phyloP scores from a whole-genome alignment of 2,329 filamentous ascomycete genomes.

The Myrmaecium sp. region DNA sequence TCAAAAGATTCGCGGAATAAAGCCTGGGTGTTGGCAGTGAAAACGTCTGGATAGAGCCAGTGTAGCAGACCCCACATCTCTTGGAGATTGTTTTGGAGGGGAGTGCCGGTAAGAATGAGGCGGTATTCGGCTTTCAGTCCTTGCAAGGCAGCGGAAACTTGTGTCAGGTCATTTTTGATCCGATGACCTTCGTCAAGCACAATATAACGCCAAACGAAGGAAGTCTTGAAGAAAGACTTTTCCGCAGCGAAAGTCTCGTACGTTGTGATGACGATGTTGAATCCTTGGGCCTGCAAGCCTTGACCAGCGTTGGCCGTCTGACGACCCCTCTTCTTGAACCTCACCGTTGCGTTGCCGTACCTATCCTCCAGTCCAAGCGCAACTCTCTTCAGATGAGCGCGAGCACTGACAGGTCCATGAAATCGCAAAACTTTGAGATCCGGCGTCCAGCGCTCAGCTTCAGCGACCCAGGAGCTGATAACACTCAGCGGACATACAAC shows the following conservation, averaged over 20 bases:
- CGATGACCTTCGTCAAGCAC: slow-evolving; percentile 98
- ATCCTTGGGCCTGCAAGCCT: slow-evolving; percentile 9
- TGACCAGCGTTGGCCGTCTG: slow-evolving; percentile 10
- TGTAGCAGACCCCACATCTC: slow-evolving; percentile 42
- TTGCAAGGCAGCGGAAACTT: slow-evolving; percentile 26
- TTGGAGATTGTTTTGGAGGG: slow-evolving; percentile 40
- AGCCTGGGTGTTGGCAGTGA: slow-evolving; percentile 31
- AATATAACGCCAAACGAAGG: slow-evolving; percentile 95
- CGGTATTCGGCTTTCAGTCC: slow-evolving; percentile 30
- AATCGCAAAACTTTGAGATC: slow-evolving; percentile 74
- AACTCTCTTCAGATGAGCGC: slow-evolving; percentile 51
- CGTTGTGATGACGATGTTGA: slow-evolving; percentile 65
- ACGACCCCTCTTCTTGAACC: slow-evolving; percentile 69
- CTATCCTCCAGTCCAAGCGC: slow-evolving; percentile 28
- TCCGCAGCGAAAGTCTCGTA: slow-evolving; percentile 99
- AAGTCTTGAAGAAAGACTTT: slow-evolving; percentile 78
- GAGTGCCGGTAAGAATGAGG: slow-evolving; percentile 37
- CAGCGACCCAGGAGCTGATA: slow-evolving; percentile 91
- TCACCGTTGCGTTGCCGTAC: slow-evolving; percentile 36
- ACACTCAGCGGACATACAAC: slow-evolving; percentile 95
- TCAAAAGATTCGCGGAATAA: slow-evolving; percentile 41
- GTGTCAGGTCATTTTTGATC: slow-evolving; percentile 67
- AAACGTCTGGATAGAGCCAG: slow-evolving; percentile 43
- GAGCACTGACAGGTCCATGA: slow-evolving; percentile 73
- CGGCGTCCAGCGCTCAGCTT: slow-evolving; percentile 97